A percentile compares a stretch with the other conserved stretches of the same genome.
Conservation (phyloP, 2,329 filamentous ascomycete genomes). For the Paecilomyces sp. region DNA sequence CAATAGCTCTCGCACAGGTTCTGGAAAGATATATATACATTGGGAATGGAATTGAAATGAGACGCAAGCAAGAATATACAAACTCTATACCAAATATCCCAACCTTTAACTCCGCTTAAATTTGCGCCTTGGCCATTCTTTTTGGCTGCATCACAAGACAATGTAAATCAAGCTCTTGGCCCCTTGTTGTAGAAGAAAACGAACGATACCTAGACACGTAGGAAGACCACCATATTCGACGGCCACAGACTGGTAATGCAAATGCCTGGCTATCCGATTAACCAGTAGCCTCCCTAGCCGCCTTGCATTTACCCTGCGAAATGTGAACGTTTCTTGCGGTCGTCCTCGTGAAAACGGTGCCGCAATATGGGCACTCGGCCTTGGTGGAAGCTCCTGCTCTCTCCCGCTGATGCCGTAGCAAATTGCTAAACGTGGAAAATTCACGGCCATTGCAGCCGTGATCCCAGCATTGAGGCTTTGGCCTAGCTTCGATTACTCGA, state of each 20-base stretch:
- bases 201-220: not conserved
- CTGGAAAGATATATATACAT: not conserved
- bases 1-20: not conserved
- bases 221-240: not conserved
- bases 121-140: not conserved
- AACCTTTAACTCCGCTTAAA: not conserved
- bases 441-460: slow-evolving; percentile 93
- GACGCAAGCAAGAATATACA: not conserved
- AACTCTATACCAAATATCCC: not conserved
- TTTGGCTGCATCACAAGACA: not conserved
- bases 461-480: slow-evolving; percentile 96
- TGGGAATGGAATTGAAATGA: not conserved
- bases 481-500: slow-evolving; percentile 66
- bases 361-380: slow-evolving; percentile 82
- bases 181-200: not conserved
- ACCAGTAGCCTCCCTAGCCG: slow-evolving; percentile 14
- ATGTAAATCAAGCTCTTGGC: not conserved
- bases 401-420: slow-evolving; percentile 85
- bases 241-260: not conserved
- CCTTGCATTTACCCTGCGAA: slow-evolving; percentile 87
- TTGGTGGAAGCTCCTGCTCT: slow-evolving; percentile 89
- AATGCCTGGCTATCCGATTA: not conserved
- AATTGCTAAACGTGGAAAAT: slow-evolving; percentile 94
- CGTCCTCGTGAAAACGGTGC: slow-evolving; percentile 87
- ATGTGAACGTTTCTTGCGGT: slow-evolving; percentile 81